These are phyloP conservation scores for Leccinum boreale DNA, from an alignment of 768 basidiomycete genomes.

Conservation along the genomic window DNA sequence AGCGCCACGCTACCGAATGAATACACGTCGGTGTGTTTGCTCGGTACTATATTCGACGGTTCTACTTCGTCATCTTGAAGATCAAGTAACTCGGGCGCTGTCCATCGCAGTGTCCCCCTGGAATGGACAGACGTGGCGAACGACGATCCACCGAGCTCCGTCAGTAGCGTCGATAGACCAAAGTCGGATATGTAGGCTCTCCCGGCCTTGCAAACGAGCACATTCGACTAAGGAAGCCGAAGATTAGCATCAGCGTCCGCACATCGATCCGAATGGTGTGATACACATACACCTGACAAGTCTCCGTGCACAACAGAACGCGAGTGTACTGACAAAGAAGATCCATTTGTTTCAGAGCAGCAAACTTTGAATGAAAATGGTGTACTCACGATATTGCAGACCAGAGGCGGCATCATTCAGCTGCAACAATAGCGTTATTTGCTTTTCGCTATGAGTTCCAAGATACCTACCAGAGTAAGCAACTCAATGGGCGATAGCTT, in stretches of 20 bases:
- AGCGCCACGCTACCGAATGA: constrained; percentile 32
- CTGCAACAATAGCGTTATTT: constrained; percentile 2
- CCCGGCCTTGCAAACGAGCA: constrained; percentile 13
- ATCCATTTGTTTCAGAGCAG: neutral
- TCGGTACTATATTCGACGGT: neutral
- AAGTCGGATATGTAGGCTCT: constrained; percentile 36
- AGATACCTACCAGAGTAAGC: constrained; percentile 6
- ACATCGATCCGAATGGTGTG: neutral
- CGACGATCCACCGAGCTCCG: constrained; percentile 35
- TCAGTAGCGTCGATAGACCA: constrained; percentile 41
- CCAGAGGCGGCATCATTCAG: constrained; percentile 18
- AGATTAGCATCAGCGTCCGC: neutral
- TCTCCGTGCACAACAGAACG: constrained; percentile 17
- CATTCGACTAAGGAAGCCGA: constrained; percentile 9
- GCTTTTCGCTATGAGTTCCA: neutral
- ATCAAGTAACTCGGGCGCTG: constrained; percentile 31
- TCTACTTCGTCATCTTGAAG: constrained; percentile 16
- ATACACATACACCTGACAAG: constrained; percentile 19
- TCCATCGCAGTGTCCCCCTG: constrained; percentile 30
- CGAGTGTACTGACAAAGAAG: constrained; percentile 13
- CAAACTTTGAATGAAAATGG: neutral
- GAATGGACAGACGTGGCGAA: constrained; percentile 34
- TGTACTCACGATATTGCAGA: constrained; percentile 16
- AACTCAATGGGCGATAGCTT: constrained; percentile 4
- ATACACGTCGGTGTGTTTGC: constrained; percentile 14